These are phyloP conservation scores for Dipodascus albidus DNA, from an alignment of 805 yeast genomes.

Conservation along the genomic window DNA sequence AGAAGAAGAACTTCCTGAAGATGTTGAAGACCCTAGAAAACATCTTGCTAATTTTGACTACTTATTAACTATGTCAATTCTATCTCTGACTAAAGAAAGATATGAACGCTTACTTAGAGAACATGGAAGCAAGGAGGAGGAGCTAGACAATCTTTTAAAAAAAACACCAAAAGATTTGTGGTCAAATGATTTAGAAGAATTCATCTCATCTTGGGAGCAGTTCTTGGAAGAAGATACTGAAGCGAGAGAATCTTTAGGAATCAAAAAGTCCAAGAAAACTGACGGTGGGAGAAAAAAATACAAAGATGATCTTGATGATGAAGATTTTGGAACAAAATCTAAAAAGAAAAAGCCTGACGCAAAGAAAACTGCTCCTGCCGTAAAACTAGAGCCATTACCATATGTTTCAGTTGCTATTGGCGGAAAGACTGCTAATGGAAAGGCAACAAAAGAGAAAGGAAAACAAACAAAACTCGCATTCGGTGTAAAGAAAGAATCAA, in stretches of 20 bases:
- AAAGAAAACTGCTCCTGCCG: slow-evolving; percentile 5
- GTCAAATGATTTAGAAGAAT: slow-evolving; percentile 71
- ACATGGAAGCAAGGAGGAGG: slow-evolving; percentile 58
- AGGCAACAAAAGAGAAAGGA: slow-evolving; percentile 7
- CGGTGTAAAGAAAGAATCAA: slow-evolving; percentile 1
- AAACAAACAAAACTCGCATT: slow-evolving; percentile 2
- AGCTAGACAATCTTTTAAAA: slow-evolving; percentile 52
- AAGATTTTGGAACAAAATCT: slow-evolving; percentile 16
- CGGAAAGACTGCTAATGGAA: slow-evolving; percentile 8
- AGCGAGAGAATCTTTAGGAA: slow-evolving; percentile 40
- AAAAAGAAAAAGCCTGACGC: slow-evolving; percentile 17
- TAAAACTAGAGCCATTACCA: slow-evolving; percentile 7
- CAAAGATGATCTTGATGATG: slow-evolving; percentile 25
- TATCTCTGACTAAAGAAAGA: slow-evolving; percentile 86
- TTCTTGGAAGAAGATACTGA: slow-evolving; percentile 58
- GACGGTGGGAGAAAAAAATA: slow-evolving; percentile 15
- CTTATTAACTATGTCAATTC: slow-evolving; percentile 80
- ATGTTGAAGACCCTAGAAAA: slow-evolving; percentile 26
- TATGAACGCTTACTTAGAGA: slow-evolving; percentile 71
- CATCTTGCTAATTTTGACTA: slow-evolving; percentile 68
- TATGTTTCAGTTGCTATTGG: slow-evolving; percentile 6
- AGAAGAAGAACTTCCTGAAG: slow-evolving; percentile 26
- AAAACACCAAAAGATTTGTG: slow-evolving; percentile 80
- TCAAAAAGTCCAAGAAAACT: slow-evolving; percentile 32
- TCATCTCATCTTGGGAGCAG: slow-evolving; percentile 51